Conservation (phyloP, 306 rosid genomes). For the Carpinus viminea region DNA sequence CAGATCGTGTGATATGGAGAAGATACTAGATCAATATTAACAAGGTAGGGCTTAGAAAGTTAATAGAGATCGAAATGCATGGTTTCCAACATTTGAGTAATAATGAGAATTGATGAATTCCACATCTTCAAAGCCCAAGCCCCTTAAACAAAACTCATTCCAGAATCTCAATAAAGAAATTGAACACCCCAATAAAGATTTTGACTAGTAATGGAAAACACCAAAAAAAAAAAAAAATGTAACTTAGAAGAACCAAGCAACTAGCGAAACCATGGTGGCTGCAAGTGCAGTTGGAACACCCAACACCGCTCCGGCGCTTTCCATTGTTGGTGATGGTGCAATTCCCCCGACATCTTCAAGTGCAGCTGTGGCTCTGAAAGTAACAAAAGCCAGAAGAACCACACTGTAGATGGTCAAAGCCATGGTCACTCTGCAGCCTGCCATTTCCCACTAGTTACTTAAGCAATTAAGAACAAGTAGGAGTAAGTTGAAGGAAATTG, state of each 20-base stretch:
- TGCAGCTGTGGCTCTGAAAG: conserved; percentile 33
- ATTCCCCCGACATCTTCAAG: conserved; percentile 50
- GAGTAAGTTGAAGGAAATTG: conserved; percentile 2
- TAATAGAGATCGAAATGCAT: background rate
- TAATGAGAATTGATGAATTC: background rate
- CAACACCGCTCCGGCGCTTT: conserved; percentile 40
- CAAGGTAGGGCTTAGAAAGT: no score
- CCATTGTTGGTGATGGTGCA: conserved; percentile 69
- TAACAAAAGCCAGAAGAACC: conserved; percentile 38
- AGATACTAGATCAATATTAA: no score
- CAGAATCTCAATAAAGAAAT: conserved; percentile 15
- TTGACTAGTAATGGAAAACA: conserved; percentile 5
- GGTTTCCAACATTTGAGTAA: background rate
- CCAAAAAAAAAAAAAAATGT: conserved; percentile 2
- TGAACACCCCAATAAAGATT: conserved; percentile 11
- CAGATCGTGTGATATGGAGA: no score
- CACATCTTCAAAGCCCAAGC: background rate
- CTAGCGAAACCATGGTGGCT: conserved; percentile 40
- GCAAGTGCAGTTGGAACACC: conserved; percentile 38
- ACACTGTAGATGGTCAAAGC: conserved; percentile 45
- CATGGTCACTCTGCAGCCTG: conserved; percentile 28
- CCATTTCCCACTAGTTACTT: conserved; percentile 23
- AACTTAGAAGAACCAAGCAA: conserved; percentile 48
- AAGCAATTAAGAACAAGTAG: background rate
- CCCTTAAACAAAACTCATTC: background rate